Evolutionary conservation across 1,284 basidiomycete genomes (phyloP), one percentile per base, ranked within the genome.

Genomic region (Volvariella surrecta): DNA sequence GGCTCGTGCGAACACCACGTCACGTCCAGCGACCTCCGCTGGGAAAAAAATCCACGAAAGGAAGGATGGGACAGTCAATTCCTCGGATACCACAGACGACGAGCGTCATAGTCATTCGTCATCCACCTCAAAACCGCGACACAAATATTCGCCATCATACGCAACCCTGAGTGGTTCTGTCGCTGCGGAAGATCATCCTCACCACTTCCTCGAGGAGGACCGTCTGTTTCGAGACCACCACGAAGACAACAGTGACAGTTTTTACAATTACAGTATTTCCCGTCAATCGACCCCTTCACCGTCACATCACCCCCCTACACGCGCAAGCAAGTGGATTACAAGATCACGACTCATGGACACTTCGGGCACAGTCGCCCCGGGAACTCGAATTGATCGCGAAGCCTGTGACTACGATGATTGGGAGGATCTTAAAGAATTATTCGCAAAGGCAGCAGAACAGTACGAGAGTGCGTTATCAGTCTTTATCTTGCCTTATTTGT

Each of bases 351-450:
- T 59, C 28, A 70, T 74, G 70, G 63, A 70, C 46, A 63, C 58
- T 4, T 62, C 63, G 13, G 56, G 62, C 35, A 59, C 59, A 4
- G 62, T 59, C 11, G 53, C 50, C 4, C 51, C 53, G 7, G 56
- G 56, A 11, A 44, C 48, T 18, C 44, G 47, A 20, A 43, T 48
- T 17, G 50, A 50, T 42, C 55, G 42, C 37, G 50, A 41, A 8
- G 50, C 60, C 2, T 70, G 59, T 48, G 66, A 68, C 47, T 57
- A 60, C 39, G 70, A 75, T 44, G 79, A 82, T 52, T 82, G 80
- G 81, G 66, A 75, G 46, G 74, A 76, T 57, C 60, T 82, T 35
- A 81, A 81, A 54, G 75, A 76, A 45, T 62, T 81, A 9, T 80
- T 78, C 54, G 59, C 64, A 1, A 67, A 68, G 42, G 77, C 77